Percentiles rank a stretch among this genome's conserved stretches.
These are phyloP conservation scores for Ensete glaucum DNA, from an alignment of 176 grass and related monocot species.

Conservation along the genomic window DNA sequence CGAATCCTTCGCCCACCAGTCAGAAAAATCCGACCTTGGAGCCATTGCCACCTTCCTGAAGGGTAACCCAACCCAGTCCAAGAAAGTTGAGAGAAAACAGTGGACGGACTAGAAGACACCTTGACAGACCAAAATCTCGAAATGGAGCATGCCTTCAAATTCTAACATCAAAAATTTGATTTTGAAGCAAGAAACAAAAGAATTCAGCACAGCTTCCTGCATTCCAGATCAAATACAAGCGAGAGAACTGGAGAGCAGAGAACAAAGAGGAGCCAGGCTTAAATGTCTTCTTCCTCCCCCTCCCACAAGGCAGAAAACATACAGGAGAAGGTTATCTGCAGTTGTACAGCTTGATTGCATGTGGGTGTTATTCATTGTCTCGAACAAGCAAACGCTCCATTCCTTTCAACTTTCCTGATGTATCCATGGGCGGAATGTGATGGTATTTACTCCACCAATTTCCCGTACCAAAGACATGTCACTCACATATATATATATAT, in stretches of 20 bases:
- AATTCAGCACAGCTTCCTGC: background rate
- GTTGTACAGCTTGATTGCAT: background rate
- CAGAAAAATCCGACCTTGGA: conserved; percentile 37
- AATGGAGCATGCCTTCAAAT: background rate
- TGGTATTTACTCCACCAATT: background rate
- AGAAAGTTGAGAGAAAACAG: background rate
- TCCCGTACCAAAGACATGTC: background rate
- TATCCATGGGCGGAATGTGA: background rate
- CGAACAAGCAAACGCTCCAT: background rate
- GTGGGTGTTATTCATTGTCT: conserved; percentile 7
- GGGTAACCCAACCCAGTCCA: background rate
- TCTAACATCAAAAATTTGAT: background rate
- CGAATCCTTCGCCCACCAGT: conserved; percentile 47
- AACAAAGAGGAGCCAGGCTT: background rate
- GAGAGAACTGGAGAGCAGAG: background rate
- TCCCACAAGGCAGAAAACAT: background rate
- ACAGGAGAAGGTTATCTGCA: background rate
- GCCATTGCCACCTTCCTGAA: conserved; percentile 26
- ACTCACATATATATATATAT: too few relatives aligned
- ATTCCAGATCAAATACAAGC: background rate
- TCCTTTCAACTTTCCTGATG: background rate
- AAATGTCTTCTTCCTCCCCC: background rate
- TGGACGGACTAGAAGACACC: background rate
- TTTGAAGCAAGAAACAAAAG: background rate
- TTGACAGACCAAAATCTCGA: background rate